A percentile compares a stretch with the other conserved stretches of the same genome.
phyloP scores from a whole-genome alignment of 306 rosid species.

The Myrica gale region DNA sequence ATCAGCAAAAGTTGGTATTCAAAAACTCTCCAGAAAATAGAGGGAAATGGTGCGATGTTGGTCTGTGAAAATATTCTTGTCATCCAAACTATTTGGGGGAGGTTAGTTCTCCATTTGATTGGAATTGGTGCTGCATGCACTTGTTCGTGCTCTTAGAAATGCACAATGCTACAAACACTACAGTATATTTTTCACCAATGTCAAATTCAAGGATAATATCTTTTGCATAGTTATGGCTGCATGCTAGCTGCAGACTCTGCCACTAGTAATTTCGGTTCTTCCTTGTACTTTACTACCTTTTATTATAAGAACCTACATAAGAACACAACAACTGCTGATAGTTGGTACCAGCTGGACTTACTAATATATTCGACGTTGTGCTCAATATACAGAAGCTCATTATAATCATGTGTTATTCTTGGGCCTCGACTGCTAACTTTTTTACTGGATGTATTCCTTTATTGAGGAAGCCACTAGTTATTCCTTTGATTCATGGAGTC shows the following conservation, averaged over 20 bases:
- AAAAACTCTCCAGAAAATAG: conserved; percentile 59
- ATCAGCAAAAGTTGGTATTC: conserved; percentile 78
- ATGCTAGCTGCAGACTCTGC: not conserved
- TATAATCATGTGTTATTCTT: too few species aligned
- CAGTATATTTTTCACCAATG: not conserved
- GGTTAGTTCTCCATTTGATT: conserved; percentile 50
- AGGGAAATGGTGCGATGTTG: conserved; percentile 85
- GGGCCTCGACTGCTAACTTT: too few species aligned
- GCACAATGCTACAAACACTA: not conserved
- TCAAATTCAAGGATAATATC: not conserved
- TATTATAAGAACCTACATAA: not conserved
- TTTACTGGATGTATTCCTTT: not conserved
- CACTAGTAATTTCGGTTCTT: not conserved
- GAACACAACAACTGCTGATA: not conserved
- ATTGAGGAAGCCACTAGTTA: not conserved
- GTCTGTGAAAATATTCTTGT: conserved; percentile 87
- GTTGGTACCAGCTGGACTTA: too few species aligned
- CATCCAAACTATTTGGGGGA: conserved; percentile 99
- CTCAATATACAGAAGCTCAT: too few species aligned
- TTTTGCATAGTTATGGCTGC: not conserved
- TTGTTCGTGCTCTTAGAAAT: not conserved
- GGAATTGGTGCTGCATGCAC: conserved; percentile 16
- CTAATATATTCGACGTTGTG: too few species aligned
- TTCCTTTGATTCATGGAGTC: not conserved
- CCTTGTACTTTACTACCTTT: not conserved